These are phyloP conservation scores for Ceratocystiopsis brevicomis DNA, from an alignment of 2,329 filamentous ascomycete genomes.

Conservation along the genomic window DNA sequence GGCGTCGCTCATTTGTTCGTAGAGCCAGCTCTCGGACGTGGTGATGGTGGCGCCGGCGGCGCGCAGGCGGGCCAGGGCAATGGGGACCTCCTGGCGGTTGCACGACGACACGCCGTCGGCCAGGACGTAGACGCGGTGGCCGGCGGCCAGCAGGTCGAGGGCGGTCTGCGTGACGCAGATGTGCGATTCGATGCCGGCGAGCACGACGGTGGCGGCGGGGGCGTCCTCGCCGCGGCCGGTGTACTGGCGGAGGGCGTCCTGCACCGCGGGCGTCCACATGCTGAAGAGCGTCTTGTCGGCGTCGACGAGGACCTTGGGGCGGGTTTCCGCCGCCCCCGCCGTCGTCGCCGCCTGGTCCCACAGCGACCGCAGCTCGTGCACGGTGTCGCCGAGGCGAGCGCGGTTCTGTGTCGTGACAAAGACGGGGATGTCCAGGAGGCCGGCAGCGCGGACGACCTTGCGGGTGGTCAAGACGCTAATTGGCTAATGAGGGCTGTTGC, in stretches of 20 bases:
- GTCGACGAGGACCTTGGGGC: slow-evolving; percentile 16
- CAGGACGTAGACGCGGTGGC: slow-evolving; percentile 69
- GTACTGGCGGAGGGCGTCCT: slow-evolving; percentile 12
- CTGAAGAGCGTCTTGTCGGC: slow-evolving; percentile 80
- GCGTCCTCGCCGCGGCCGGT: slow-evolving; percentile 10
- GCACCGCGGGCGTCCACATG: slow-evolving; percentile 61
- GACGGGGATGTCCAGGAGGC: slow-evolving; percentile 54
- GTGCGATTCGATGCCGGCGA: slow-evolving; percentile 84
- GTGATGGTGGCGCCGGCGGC: slow-evolving; percentile 63
- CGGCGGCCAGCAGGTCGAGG: slow-evolving; percentile 55
- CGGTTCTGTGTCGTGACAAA: slow-evolving; percentile 75
- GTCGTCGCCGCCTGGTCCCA: slow-evolving; percentile 27
- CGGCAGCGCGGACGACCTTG: slow-evolving; percentile 48
- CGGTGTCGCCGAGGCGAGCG: slow-evolving; percentile 60
- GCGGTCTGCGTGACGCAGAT: slow-evolving; percentile 91
- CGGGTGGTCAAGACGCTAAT: slow-evolving; percentile 42
- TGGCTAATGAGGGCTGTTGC: too few species aligned
- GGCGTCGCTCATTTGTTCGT: slow-evolving; percentile 77
- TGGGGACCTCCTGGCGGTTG: slow-evolving; percentile 59
- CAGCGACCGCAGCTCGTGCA: slow-evolving; percentile 44
- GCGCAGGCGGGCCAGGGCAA: slow-evolving; percentile 61
- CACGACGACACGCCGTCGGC: slow-evolving; percentile 81
- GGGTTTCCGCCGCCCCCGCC: slow-evolving; percentile 4
- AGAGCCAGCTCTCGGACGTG: slow-evolving; percentile 75
- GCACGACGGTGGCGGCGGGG: slow-evolving; percentile 33